phyloP scores from a whole-genome alignment of 192 early-diverging fungal species.

The Umbelopsis isabellina region DNA sequence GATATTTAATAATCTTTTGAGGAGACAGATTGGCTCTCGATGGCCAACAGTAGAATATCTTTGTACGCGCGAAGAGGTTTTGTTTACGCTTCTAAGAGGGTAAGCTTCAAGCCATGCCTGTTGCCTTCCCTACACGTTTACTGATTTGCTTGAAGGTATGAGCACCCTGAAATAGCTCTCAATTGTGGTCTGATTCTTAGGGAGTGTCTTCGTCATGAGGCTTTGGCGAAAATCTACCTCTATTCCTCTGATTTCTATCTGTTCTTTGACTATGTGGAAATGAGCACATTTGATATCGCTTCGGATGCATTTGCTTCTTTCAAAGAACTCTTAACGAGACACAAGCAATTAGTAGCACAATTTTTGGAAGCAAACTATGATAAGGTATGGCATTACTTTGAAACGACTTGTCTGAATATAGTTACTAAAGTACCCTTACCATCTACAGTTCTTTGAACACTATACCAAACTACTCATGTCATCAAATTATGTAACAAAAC shows the following conservation, averaged over 20 bases:
- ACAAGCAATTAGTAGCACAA: constrained; percentile 88
- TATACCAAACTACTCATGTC: constrained; percentile 88
- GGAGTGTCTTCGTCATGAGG: constrained; percentile 95
- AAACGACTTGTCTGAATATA: background rate
- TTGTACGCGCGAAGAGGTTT: constrained; percentile 78
- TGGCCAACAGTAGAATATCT: constrained; percentile 98
- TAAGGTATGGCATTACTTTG: constrained; percentile 41
- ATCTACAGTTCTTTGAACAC: constrained; percentile 75
- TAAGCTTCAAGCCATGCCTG: constrained; percentile 27
- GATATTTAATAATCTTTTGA: constrained; percentile 96
- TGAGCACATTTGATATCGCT: constrained; percentile 97
- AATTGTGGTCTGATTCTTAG: constrained; percentile 98
- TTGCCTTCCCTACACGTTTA: background rate
- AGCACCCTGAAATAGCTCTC: constrained; percentile 93
- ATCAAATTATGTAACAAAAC: constrained; percentile 96
- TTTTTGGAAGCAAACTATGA: constrained; percentile 93
- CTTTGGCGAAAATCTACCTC: constrained; percentile 83
- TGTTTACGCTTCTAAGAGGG: constrained; percentile 83
- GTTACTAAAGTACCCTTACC: background rate
- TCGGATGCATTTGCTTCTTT: constrained; percentile 98
- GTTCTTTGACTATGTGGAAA: constrained; percentile 96
- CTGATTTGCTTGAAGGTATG: constrained; percentile 63
- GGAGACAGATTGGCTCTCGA: constrained; percentile 91
- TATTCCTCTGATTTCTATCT: constrained; percentile 88
- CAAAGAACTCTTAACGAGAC: constrained; percentile 94